Percentiles rank a stretch among this genome's conserved stretches.
Evolutionary conservation across 192 early-diverging fungal genomes (phyloP).

Genomic region (Podochytrium sp.): DNA sequence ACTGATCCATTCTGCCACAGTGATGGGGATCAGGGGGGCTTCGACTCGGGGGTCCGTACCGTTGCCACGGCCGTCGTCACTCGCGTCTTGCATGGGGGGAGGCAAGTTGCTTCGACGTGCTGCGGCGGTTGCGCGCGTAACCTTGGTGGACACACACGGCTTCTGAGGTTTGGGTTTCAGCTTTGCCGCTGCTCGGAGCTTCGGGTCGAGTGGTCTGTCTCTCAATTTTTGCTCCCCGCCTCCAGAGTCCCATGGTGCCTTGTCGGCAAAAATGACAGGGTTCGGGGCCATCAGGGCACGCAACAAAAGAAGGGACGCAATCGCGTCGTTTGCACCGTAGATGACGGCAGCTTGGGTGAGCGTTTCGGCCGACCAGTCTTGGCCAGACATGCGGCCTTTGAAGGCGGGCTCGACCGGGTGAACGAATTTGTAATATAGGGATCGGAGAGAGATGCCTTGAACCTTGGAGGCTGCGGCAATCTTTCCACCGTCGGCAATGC

Average conservation of each 20-base stretch:
- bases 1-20: too few relatives aligned
- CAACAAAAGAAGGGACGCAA: slow-evolving; percentile 19
- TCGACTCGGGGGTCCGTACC: background rate
- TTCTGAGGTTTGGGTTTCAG: too few relatives aligned
- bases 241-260: background rate
- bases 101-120: background rate
- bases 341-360: background rate
- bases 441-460: background rate
- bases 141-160: too few relatives aligned
- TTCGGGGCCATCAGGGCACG: background rate
- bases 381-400: background rate
- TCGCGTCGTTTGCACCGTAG: slow-evolving; percentile 31
- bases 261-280: background rate
- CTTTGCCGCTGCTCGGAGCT: too few relatives aligned
- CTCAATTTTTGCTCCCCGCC: too few relatives aligned
- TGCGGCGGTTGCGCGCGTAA: background rate
- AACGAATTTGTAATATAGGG: slow-evolving; percentile 26
- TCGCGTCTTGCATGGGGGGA: too few relatives aligned
- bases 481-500: background rate
- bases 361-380: background rate
- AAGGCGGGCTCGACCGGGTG: slow-evolving; percentile 1
- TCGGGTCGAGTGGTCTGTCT: too few relatives aligned
- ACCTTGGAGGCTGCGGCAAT: background rate
- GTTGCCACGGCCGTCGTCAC: background rate
- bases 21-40: too few relatives aligned